Percentiles rank a stretch among this genome's conserved stretches.
Conservation (phyloP, 1,284 basidiomycete species). For the Entoloma clypeatum region DNA sequence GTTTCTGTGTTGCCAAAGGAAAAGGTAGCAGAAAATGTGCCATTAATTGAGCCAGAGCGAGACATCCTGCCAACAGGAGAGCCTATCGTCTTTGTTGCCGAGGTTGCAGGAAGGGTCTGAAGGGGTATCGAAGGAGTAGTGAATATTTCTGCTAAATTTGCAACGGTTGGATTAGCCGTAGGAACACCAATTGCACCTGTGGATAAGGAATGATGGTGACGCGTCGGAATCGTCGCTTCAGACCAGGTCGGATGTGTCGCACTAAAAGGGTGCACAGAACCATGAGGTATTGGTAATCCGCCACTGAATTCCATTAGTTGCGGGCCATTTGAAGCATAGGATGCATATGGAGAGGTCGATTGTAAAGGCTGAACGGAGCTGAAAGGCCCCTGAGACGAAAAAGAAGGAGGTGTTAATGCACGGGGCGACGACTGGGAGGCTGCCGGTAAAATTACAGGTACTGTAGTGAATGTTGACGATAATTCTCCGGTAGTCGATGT, state of each 20-base stretch:
- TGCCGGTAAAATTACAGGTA: conserved; percentile 17
- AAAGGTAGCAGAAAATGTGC: conserved; percentile 41
- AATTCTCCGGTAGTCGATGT: conserved; percentile 16
- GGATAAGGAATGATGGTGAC: conserved; percentile 42
- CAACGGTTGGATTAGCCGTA: conserved; percentile 16
- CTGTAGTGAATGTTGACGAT: conserved; percentile 14
- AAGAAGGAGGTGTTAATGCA: conserved; percentile 32
- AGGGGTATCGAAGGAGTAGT: conserved; percentile 22
- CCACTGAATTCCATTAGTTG: conserved; percentile 24
- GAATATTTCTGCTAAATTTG: conserved; percentile 19
- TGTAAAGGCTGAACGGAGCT: conserved; percentile 23
- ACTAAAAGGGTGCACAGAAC: conserved; percentile 30
- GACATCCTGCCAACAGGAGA: conserved; percentile 53
- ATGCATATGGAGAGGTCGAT: conserved; percentile 22
- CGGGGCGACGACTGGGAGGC: conserved; percentile 39
- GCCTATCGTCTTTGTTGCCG: conserved; percentile 23
- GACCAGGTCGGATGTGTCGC: conserved; percentile 38
- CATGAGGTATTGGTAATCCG: conserved; percentile 18
- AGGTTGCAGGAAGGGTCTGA: conserved; percentile 20
- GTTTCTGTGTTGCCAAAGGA: conserved; percentile 18
- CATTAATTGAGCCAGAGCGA: conserved; percentile 60
- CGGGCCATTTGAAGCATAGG: conserved; percentile 25
- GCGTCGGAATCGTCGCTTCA: conserved; percentile 33
- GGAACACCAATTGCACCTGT: conserved; percentile 30
- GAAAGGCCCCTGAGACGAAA: conserved; percentile 27